phyloP scores from a whole-genome alignment of 768 basidiomycete species.

The Auricularia auricula-judae region DNA sequence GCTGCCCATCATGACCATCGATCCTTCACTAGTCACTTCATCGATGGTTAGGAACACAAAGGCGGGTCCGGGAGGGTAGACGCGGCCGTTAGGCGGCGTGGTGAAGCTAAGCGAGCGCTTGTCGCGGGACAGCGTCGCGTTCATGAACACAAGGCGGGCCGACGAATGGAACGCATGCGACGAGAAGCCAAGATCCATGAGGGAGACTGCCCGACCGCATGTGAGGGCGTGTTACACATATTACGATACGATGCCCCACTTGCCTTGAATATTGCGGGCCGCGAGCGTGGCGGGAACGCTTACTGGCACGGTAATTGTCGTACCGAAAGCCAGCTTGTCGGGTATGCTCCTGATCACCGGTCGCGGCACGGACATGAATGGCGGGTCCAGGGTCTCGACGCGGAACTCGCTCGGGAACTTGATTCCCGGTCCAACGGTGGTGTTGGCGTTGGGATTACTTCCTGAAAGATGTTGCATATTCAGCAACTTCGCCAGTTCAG shows the following conservation, averaged over 20 bases:
- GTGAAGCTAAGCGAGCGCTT: constrained; percentile 21
- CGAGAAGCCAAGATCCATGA: constrained; percentile 27
- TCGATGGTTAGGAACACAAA: constrained; percentile 20
- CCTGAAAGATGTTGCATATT: background rate
- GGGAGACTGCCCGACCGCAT: constrained; percentile 13
- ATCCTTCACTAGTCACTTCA: constrained; percentile 14
- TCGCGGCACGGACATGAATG: constrained; percentile 28
- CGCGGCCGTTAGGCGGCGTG: constrained; percentile 16
- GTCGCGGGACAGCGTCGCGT: constrained; percentile 18
- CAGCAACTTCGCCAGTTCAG: background rate
- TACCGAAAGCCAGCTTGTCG: constrained; percentile 25
- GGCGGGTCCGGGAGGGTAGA: constrained; percentile 23
- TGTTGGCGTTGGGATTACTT: background rate
- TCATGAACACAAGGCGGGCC: constrained; percentile 11
- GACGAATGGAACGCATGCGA: constrained; percentile 23
- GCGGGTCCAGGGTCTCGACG: constrained; percentile 31
- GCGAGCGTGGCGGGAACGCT: constrained; percentile 19
- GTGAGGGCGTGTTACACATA: too few species aligned
- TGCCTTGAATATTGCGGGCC: constrained; percentile 5
- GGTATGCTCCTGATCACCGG: constrained; percentile 26
- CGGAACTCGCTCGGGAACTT: constrained; percentile 27
- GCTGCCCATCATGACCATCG: constrained; percentile 17
- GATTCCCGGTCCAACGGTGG: constrained; percentile 5
- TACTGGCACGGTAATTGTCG: constrained; percentile 22
- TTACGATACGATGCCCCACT: too few species aligned